Conservation (phyloP, 1,284 basidiomycete genomes). For the Irpex lacteus region DNA sequence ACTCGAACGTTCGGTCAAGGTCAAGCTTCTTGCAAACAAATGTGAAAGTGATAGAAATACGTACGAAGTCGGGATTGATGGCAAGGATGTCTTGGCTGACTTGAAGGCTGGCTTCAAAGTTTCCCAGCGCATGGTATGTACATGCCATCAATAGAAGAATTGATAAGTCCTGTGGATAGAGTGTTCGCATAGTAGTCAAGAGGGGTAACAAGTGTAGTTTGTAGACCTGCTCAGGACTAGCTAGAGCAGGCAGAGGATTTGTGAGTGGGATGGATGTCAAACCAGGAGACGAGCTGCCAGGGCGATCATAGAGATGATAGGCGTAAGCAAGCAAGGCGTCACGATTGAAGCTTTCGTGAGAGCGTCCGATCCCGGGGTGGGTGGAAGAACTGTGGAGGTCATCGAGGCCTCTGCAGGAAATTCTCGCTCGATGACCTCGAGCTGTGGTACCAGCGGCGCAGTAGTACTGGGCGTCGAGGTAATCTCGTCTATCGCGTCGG, state of each 20-base stretch:
- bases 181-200: constrained; percentile 19
- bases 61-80: constrained; percentile 21
- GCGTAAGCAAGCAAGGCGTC: constrained; percentile 27
- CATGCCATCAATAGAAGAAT: constrained; percentile 28
- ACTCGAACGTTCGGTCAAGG: background rate
- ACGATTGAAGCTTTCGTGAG: constrained; percentile 20
- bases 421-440: background rate
- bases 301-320: constrained; percentile 24
- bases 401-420: background rate
- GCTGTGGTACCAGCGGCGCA: background rate
- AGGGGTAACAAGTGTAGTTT: constrained; percentile 23
- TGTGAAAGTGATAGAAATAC: background rate
- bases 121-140: constrained; percentile 23
- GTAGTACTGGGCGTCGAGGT: background rate
- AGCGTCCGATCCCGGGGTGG: constrained; percentile 4
- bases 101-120: constrained; percentile 21
- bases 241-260: constrained; percentile 2
- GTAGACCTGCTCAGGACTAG: constrained; percentile 18
- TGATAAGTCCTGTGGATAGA: constrained; percentile 23
- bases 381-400: background rate
- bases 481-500: background rate
- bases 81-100: constrained; percentile 24
- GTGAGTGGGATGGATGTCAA: constrained; percentile 22
- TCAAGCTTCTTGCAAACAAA: background rate
- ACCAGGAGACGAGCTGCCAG: constrained; percentile 12